Evolutionary conservation across 2,329 filamentous ascomycete genomes (phyloP).

Genomic region (Sclerotinia nivalis): DNA sequence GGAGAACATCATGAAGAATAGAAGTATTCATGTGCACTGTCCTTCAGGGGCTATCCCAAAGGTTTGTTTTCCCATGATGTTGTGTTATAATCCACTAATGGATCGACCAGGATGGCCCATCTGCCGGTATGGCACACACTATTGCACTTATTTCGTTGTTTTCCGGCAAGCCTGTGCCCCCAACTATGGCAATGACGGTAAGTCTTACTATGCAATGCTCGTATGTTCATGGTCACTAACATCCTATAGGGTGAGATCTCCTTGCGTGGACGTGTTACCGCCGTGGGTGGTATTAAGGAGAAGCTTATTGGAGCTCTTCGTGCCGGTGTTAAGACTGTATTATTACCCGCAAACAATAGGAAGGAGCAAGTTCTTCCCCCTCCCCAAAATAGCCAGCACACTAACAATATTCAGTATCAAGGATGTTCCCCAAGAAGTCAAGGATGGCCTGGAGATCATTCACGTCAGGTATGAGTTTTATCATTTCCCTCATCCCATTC

Average conservation of each 20-base stretch:
- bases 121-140: constrained; percentile 89
- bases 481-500: neutral
- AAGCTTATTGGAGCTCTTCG: constrained; percentile 93
- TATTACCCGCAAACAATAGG: constrained; percentile 83
- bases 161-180: constrained; percentile 79
- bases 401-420: constrained; percentile 53
- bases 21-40: constrained; percentile 94
- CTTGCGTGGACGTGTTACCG: constrained; percentile 84
- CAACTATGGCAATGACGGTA: constrained; percentile 93
- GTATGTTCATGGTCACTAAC: constrained; percentile 29
- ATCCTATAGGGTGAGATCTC: constrained; percentile 60
- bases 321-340: constrained; percentile 90
- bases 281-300: constrained; percentile 97
- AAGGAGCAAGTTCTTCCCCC: constrained; percentile 61
- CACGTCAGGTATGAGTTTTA: constrained; percentile 72
- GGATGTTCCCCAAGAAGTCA: constrained; percentile 88
- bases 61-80: constrained; percentile 61
- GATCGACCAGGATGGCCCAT: constrained; percentile 68
- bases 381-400: neutral
- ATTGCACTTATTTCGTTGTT: constrained; percentile 92
- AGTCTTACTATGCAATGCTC: constrained; percentile 38
- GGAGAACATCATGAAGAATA: constrained; percentile 93
- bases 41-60: constrained; percentile 94
- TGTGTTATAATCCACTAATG: constrained; percentile 23
- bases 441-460: constrained; percentile 81